phyloP scores from a whole-genome alignment of 1,139 yeast genomes.

The Suhomyces taliae region DNA sequence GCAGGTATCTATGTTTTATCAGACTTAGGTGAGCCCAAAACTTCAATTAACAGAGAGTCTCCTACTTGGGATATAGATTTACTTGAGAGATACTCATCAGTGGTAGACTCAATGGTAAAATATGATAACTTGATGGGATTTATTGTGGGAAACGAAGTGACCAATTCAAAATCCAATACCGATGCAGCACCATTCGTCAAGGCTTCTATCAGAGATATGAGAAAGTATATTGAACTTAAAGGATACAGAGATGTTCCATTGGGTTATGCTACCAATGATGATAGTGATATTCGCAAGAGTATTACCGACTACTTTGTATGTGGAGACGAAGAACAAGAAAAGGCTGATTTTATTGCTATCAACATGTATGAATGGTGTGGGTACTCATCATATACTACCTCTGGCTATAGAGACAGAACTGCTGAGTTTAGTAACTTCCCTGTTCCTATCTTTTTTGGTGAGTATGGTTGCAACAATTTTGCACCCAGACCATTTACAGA shows the following conservation, averaged over 20 bases:
- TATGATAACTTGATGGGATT: slow-evolving; percentile 56
- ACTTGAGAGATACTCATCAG: slow-evolving; percentile 42
- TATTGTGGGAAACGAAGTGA: slow-evolving; percentile 64
- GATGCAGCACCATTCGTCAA: slow-evolving; percentile 61
- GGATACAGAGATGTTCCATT: slow-evolving; percentile 54
- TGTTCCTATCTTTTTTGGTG: slow-evolving; percentile 61
- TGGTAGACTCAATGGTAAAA: slow-evolving; percentile 49
- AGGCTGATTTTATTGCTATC: slow-evolving; percentile 55
- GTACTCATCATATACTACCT: slow-evolving; percentile 52
- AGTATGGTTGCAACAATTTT: slow-evolving; percentile 57
- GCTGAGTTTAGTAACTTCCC: slow-evolving; percentile 46
- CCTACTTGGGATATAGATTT: slow-evolving; percentile 50
- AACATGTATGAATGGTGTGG: slow-evolving; percentile 75
- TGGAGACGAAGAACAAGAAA: slow-evolving; percentile 25
- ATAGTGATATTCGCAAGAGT: slow-evolving; percentile 46
- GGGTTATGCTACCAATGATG: slow-evolving; percentile 65
- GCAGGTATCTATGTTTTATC: slow-evolving; percentile 58
- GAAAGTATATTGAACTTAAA: slow-evolving; percentile 43
- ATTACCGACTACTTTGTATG: slow-evolving; percentile 54
- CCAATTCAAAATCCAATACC: slow-evolving; percentile 48
- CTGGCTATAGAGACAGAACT: slow-evolving; percentile 59
- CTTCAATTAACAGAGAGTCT: slow-evolving; percentile 47
- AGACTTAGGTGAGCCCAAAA: slow-evolving; percentile 56
- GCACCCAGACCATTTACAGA: slow-evolving; percentile 60
- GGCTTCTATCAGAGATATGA: slow-evolving; percentile 60